Evolutionary conservation across 192 early-diverging fungal genomes (phyloP).

Genomic region (Podila verticillata): DNA sequence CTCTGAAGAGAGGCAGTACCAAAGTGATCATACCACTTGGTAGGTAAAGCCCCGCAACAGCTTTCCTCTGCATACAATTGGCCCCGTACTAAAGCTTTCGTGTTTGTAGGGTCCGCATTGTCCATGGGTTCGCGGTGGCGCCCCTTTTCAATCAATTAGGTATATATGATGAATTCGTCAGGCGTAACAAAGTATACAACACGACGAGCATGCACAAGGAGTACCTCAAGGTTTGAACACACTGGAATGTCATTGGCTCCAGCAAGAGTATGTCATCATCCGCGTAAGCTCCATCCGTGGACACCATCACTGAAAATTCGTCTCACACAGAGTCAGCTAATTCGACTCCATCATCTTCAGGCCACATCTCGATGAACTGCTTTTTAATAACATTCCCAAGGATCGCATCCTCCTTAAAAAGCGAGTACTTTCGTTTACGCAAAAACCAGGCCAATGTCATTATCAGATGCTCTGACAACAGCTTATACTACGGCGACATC

Average conservation of each 20-base stretch:
- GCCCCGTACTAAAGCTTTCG: too few species aligned
- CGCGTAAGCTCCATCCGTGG: too few species aligned
- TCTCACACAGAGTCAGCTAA: not conserved
- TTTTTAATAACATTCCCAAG: not conserved
- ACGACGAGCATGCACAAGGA: not conserved
- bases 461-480: not conserved
- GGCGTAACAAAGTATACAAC: not conserved
- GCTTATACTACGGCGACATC: not conserved
- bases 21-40: not conserved
- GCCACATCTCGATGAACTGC: not conserved
- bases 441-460: not conserved
- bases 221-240: not conserved
- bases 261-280: not conserved
- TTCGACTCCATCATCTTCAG: not conserved
- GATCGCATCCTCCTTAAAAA: not conserved
- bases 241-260: not conserved
- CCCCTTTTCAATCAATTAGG: not conserved
- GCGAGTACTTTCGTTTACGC: not conserved
- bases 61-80: too few species aligned
- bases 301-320: too few species aligned
- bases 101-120: not conserved
- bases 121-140: not conserved
- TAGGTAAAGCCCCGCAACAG: too few species aligned
- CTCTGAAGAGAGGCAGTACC: not conserved
- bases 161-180: not conserved